A percentile compares a stretch with the other conserved stretches of the same genome.
phyloP scores from a whole-genome alignment of 73 alveolate genomes.

The Paramecium sonneborni region DNA sequence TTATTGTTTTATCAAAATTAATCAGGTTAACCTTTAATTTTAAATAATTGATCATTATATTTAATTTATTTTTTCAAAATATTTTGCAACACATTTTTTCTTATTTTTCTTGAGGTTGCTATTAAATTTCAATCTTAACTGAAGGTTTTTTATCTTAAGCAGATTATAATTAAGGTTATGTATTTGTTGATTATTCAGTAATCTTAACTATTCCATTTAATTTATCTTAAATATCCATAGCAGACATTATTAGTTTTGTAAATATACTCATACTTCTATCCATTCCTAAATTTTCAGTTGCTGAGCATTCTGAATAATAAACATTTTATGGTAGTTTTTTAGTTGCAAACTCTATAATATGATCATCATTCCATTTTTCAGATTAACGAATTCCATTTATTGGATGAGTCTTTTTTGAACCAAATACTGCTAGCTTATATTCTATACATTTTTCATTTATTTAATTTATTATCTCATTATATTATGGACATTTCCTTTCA shows the following conservation, averaged over 20 bases:
- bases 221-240: neutral
- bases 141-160: neutral
- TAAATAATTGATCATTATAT: neutral
- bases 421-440: neutral
- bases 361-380: neutral
- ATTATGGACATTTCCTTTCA: neutral
- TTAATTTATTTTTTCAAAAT: neutral
- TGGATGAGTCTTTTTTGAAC: neutral
- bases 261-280: conserved; percentile 18
- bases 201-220: neutral
- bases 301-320: conserved; percentile 1
- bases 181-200: neutral
- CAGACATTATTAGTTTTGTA: neutral
- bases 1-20: conserved; percentile 12
- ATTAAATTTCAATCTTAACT: neutral
- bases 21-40: conserved; percentile 13
- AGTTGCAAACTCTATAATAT: neutral
- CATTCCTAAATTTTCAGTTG: neutral
- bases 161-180: neutral
- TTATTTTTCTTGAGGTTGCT: neutral
- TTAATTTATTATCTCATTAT: neutral
- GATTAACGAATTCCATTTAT: neutral
- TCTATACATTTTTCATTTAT: neutral
- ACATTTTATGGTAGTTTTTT: neutral
- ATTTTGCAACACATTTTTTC: conserved; percentile 2